These are phyloP conservation scores for Colletotrichum neosansevieriae DNA, from an alignment of 2,329 filamentous ascomycete species.

Conservation along the genomic window DNA sequence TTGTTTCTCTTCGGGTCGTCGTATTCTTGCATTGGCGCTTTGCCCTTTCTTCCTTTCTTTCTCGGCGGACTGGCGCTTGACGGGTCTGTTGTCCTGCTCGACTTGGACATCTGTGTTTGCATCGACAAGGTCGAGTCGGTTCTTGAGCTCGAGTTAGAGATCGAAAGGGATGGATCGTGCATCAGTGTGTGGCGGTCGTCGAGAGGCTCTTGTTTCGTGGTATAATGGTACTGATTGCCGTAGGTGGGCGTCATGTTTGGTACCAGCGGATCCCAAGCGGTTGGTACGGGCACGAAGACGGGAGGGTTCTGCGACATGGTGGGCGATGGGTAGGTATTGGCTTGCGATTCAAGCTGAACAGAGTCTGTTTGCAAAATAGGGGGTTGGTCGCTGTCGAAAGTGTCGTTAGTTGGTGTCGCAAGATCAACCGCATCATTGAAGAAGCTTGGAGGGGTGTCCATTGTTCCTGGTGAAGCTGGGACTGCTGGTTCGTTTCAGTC, in stretches of 20 bases:
- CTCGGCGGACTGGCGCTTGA: slow-evolving; percentile 39
- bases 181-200: slow-evolving; percentile 18
- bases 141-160: slow-evolving; percentile 21
- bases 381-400: slow-evolving; percentile 38
- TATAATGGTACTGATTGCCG: slow-evolving; percentile 25
- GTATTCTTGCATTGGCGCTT: slow-evolving; percentile 46
- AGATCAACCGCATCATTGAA: slow-evolving; percentile 39
- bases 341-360: slow-evolving; percentile 4
- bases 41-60: slow-evolving; percentile 46
- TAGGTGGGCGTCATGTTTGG: slow-evolving; percentile 15
- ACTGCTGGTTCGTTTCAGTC: too few species aligned
- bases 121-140: slow-evolving; percentile 22
- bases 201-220: slow-evolving; percentile 28
- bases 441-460: slow-evolving; percentile 40
- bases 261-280: slow-evolving; percentile 31
- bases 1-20: slow-evolving; percentile 61
- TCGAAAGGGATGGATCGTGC: slow-evolving; percentile 18
- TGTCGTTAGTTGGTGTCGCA: slow-evolving; percentile 37
- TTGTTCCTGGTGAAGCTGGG: slow-evolving; percentile 1
- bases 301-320: slow-evolving; percentile 26
- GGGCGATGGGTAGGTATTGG: slow-evolving; percentile 16
- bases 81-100: slow-evolving; percentile 41
- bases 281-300: slow-evolving; percentile 26
- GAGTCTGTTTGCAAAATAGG: slow-evolving; percentile 24
- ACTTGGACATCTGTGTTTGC: slow-evolving; percentile 22